These are phyloP conservation scores for Pythium myriotylum DNA, from an alignment of 352 stramenopile species.

Conservation along the genomic window DNA sequence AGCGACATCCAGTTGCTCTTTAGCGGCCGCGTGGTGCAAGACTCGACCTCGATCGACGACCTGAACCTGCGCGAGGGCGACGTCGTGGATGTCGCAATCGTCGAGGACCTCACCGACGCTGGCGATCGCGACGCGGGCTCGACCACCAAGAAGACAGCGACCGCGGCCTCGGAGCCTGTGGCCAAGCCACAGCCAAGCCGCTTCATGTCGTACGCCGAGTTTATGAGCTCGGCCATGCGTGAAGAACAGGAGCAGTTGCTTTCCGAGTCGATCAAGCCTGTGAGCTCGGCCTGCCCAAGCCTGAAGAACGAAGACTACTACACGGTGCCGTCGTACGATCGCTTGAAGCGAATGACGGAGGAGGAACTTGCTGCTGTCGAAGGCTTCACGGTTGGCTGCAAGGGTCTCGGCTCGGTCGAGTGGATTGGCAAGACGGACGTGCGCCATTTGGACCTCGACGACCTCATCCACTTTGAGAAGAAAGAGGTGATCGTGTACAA, in stretches of 20 bases:
- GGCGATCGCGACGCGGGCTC: background rate
- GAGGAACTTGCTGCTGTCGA: slow-evolving; percentile 70
- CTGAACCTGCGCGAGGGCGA: slow-evolving; percentile 68
- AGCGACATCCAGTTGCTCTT: slow-evolving; percentile 63
- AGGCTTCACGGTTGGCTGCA: slow-evolving; percentile 78
- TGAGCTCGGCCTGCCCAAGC: slow-evolving; percentile 53
- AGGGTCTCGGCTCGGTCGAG: slow-evolving; percentile 74
- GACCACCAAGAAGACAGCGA: slow-evolving; percentile 5
- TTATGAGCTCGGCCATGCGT: slow-evolving; percentile 62
- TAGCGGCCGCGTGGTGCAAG: slow-evolving; percentile 62
- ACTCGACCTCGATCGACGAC: slow-evolving; percentile 44
- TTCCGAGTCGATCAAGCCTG: slow-evolving; percentile 30
- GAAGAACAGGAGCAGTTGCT: slow-evolving; percentile 40
- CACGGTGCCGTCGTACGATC: slow-evolving; percentile 70
- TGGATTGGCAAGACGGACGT: slow-evolving; percentile 85
- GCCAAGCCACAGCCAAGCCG: slow-evolving; percentile 31
- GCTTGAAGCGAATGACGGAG: slow-evolving; percentile 73
- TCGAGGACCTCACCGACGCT: slow-evolving; percentile 40
- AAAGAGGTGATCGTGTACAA: slow-evolving; percentile 88
- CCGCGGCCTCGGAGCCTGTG: slow-evolving; percentile 1
- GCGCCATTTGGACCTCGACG: slow-evolving; percentile 75
- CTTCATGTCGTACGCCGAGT: slow-evolving; percentile 85
- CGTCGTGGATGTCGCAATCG: slow-evolving; percentile 66
- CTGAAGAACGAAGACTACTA: slow-evolving; percentile 83
- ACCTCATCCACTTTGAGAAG: slow-evolving; percentile 80